Base-by-base conservation (phyloP, 176 grass and related monocot genomes). In the Raddia guianensis region DNA sequence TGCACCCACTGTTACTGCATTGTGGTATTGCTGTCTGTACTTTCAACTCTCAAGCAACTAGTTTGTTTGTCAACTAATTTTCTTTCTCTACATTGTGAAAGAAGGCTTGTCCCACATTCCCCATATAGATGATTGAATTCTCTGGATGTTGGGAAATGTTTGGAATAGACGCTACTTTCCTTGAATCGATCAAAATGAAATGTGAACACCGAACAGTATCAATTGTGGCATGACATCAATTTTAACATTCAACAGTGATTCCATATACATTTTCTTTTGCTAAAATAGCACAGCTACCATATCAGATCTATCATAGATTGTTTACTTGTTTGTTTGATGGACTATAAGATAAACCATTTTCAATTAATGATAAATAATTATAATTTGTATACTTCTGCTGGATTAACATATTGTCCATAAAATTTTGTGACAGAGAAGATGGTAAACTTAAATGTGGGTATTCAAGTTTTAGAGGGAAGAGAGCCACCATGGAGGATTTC, bases 401-500 rank as follows among this genome's bases (percentile, higher is more conserved):
- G 50, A 33, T 83, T 86, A 85, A 89, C 83, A 72, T 57, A 52
- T 47, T 80, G 65, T 80, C 56, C 65, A 66, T 27, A 76, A 76
- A 62, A 9, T 57, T 52, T 80, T 80, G 80, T 91, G 76, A 85
- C 90, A 98, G 96, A 69, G 92, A 89, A 87, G 90, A 91, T 81
- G 88, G 88, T 58, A 93, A 78, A 83, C 84, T 98, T 67, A 95
- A 87, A 79, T 98, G 85, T 62, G 96, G 96, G 58, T 95, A 93
- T 83, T 88, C 91, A 21, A 99, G 96, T 80, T 99, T 95, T 87
- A 89, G 81, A 86, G 96, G 92, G 84, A 89, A 81, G 69, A 88
- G 92, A 78, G 75, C 90, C 70, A 95, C 83, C 51, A 98, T 95
- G 96, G 92, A 98, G 64, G 92, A 98, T 86, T 98, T 89, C 68